phyloP scores from a whole-genome alignment of 441 rosid species.

The Gossypium armourianum region DNA sequence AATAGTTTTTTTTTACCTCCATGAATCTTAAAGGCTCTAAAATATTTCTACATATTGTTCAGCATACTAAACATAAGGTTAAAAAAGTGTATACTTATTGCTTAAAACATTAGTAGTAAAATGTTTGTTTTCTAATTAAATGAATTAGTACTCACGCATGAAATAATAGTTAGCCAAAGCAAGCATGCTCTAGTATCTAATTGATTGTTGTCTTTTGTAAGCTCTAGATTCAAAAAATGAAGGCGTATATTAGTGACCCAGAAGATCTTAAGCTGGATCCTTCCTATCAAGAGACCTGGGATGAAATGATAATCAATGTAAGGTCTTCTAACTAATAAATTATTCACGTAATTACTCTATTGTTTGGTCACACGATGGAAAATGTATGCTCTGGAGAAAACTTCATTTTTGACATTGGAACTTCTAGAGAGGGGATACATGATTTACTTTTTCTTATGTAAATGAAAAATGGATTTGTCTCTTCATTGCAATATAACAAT shows the following conservation, averaged over 20 bases:
- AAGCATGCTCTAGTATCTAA: conserved; percentile 31
- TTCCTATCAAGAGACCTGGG: conserved; percentile 90
- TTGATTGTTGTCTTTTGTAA: conserved; percentile 54
- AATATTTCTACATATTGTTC: neutral
- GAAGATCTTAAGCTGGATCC: conserved; percentile 92
- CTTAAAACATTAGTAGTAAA: neutral
- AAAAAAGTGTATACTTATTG: neutral
- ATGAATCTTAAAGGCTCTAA: neutral
- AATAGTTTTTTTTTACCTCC: neutral
- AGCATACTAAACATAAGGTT: neutral
- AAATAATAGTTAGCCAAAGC: neutral
- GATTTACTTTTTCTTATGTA: neutral
- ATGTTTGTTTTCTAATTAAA: conserved; percentile 4
- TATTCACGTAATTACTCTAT: neutral
- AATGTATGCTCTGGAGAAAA: neutral
- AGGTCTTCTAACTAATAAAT: conserved; percentile 23
- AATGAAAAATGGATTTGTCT: neutral
- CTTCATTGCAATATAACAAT: neutral
- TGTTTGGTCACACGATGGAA: conserved; percentile 5
- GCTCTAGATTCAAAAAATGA: conserved; percentile 99
- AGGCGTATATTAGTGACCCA: conserved; percentile 96
- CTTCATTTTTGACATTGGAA: neutral
- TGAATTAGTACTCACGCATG: conserved; percentile 7
- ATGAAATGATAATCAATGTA: conserved; percentile 93
- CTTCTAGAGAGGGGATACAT: neutral